Base-by-base conservation (phyloP, 495 filamentous ascomycete genomes). In the Penicillium nucicola region DNA sequence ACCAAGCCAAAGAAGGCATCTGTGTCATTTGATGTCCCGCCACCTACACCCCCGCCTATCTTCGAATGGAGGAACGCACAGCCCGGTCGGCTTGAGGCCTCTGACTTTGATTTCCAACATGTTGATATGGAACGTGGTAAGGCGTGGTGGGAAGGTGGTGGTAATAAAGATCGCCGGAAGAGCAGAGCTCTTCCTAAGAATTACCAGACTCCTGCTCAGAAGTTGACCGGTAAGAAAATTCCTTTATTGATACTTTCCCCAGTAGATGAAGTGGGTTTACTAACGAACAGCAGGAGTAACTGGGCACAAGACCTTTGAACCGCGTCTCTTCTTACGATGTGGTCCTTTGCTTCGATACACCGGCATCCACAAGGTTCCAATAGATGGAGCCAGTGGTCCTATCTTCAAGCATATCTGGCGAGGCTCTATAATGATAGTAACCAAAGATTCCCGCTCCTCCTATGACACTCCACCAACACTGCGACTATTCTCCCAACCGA, bases 361-460 rank as follows among this genome's bases (percentile, higher is more conserved):
- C 39, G 93, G 95, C n/a, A 77, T 96, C 31, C 74, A 62, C 23
- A 65, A 64, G 34, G 61, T 68, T 14, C 66, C 53, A 2, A 62
- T 69, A 25, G 65, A 72, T 50, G 59, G 69, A 31, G 56, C 68
- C 20, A 59, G 68, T 53, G 67, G 69, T 1, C 56, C 68, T 37
- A 52, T 71, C 32, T 78, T 82, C 46, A 80, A 84, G 50, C 90
- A 95, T 50, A 85, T 90, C 19, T 98, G 93, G 93, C 82, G 90
- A 68, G 93, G 93, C 20, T 91, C 83, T 50, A 76, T 97, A 22
- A 88, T 98, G 88, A 93, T 97, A 49, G 90, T 97, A 28, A 97
- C 93, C 0, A 77, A 79, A 31, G 92, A 97, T 60, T 77, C 80
- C 8, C 75, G 85, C 19, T 96, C 91, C 4, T 84, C 84, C 2